Evolutionary conservation across 345 rosid species (phyloP), one percentile per base, ranked within the genome.

Genomic region (Eucalyptus coolabah): DNA sequence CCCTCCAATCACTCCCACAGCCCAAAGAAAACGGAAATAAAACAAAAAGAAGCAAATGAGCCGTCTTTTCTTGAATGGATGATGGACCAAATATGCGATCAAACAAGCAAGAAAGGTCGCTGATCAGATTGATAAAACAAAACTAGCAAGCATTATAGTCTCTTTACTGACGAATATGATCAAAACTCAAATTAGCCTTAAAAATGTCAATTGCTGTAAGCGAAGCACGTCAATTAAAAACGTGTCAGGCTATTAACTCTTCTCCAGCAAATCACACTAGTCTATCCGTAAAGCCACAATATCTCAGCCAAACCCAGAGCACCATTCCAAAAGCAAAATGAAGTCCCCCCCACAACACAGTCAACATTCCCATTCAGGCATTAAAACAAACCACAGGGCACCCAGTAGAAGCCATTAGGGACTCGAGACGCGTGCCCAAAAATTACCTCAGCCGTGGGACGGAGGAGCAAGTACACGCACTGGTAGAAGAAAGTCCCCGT

Each of bases 401-500:
- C 8, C 47, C 16, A 77, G 47, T 0, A 77, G 1, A 40, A 1
- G 15, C 83, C 83, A 21, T 40, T 11, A 1, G 47, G 47, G 83
- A 77, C 83, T 0, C 26, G 47, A 77, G 1, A 37, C 30, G 1
- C 9, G 7, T 40, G 83, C 83, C 28, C 45, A 17, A 16, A n/a
- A 59, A 30, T 54, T 24, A 97, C 99, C 98, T 96, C 96, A 12
- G 95, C 86, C 44, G 97, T 92, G 7, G 96, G 94, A 65, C 89
- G 92, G 82, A 98, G 95, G 88, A 98, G 97, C 93, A 98, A 91
- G 88, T 82, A 95, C 32, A 97, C 96, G 89, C 98, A 95, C 91
- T 96, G 98, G 56, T 92, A 95, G 88, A 92, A 96, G 95, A 95
- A 96, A 90, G 96, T 93, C 28, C 98, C 99, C 0, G 96, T 92